phyloP scores from a whole-genome alignment of 2,329 filamentous ascomycete species.

The Fusarium virguliforme region DNA sequence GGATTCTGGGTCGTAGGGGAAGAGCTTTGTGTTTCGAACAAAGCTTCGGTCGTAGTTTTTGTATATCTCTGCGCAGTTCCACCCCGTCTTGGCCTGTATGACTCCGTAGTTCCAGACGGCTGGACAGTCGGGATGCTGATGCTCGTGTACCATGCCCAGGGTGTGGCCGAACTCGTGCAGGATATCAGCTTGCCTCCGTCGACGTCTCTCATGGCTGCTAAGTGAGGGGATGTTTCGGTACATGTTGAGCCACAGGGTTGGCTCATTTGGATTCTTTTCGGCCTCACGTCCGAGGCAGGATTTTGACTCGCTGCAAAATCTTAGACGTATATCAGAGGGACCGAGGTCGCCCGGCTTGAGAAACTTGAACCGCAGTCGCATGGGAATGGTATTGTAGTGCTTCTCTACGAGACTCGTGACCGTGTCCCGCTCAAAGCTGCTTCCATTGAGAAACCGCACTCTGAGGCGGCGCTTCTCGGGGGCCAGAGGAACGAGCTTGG shows the following conservation, averaged over 20 bases:
- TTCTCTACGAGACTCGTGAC: background rate
- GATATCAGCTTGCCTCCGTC: background rate
- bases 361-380: background rate
- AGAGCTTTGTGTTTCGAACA: background rate
- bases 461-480: background rate
- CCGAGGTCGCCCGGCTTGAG: background rate
- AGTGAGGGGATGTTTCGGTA: background rate
- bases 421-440: background rate
- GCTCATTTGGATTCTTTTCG: background rate
- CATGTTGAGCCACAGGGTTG: constrained; percentile 6
- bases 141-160: background rate
- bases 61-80: background rate
- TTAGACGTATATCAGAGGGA: background rate
- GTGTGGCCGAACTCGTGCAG: background rate
- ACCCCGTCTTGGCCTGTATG: constrained; percentile 1
- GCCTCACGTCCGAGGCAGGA: background rate
- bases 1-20: constrained; percentile 1
- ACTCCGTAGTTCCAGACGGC: constrained; percentile 3
- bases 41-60: constrained; percentile 10
- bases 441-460: background rate
- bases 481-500: background rate
- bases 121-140: background rate
- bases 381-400: constrained; percentile 3
- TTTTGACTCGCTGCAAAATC: background rate
- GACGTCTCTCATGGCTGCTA: background rate